A percentile compares a stretch with the other conserved stretches of the same genome.
Conservation (phyloP, 441 rosid species). For the Erysimum pusillum region DNA sequence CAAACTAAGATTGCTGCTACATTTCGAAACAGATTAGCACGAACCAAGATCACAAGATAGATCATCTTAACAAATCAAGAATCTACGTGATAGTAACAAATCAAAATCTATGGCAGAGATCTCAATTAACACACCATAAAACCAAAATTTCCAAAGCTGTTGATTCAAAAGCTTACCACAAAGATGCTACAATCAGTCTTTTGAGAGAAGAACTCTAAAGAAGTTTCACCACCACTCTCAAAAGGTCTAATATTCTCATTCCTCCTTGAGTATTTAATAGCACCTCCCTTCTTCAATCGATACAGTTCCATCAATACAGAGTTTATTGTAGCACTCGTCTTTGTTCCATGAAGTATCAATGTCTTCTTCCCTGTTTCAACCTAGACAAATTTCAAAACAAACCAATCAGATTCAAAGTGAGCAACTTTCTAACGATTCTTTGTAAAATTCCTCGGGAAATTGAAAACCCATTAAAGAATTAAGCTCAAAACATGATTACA, state of each 20-base stretch:
- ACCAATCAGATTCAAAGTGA: not conserved
- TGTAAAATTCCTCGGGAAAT: not conserved
- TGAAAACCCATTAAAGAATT: not conserved
- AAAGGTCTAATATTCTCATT: slow-evolving; percentile 93
- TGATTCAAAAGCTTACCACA: slow-evolving; percentile 61
- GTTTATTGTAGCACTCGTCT: slow-evolving; percentile 75
- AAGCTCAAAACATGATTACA: slow-evolving; percentile 7
- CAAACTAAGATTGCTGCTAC: too few species aligned
- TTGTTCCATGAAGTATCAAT: slow-evolving; percentile 87
- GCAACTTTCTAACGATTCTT: slow-evolving; percentile 3
- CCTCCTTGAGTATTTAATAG: slow-evolving; percentile 82
- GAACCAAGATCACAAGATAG: too few species aligned
- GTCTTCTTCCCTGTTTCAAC: slow-evolving; percentile 95
- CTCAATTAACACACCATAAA: too few species aligned
- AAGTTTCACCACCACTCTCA: slow-evolving; percentile 92
- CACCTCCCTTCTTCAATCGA: slow-evolving; percentile 78
- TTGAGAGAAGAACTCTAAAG: slow-evolving; percentile 88
- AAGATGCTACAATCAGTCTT: slow-evolving; percentile 95
- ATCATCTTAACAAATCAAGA: too few species aligned
- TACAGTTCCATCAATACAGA: slow-evolving; percentile 70
- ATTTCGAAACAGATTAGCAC: too few species aligned
- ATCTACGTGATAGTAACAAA: not conserved
- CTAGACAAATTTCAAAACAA: slow-evolving; percentile 46
- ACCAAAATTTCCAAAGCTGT: too few species aligned
- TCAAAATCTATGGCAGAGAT: not conserved